Conservation (phyloP, 768 basidiomycete genomes). For the Kwoniella sp. region DNA sequence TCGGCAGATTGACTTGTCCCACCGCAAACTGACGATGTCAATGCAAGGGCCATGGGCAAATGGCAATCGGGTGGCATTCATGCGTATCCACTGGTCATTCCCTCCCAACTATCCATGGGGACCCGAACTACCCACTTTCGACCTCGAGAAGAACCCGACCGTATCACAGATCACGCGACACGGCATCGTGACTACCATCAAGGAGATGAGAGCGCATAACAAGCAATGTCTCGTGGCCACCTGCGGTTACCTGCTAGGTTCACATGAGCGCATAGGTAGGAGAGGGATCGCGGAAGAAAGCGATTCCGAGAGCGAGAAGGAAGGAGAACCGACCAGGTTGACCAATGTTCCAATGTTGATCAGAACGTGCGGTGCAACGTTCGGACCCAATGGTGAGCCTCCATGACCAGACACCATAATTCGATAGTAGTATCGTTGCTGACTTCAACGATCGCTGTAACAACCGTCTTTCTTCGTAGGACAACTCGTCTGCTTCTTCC, state of each 20-base stretch:
- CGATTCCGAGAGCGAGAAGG: conserved; percentile 53
- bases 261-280: conserved; percentile 58
- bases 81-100: conserved; percentile 86
- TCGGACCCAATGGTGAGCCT: conserved; percentile 80
- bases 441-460: neutral
- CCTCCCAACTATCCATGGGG: conserved; percentile 69
- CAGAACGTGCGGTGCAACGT: conserved; percentile 80
- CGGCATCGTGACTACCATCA: conserved; percentile 75
- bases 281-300: conserved; percentile 40
- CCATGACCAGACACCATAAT: too few species aligned
- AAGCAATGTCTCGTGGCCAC: conserved; percentile 84
- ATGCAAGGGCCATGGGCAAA: conserved; percentile 92
- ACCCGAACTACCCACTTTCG: conserved; percentile 67
- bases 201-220: conserved; percentile 69
- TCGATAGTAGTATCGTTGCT: neutral
- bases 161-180: conserved; percentile 77
- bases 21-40: conserved; percentile 78
- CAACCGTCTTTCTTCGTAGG: conserved; percentile 60
- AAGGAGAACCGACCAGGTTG: conserved; percentile 32
- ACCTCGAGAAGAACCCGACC: conserved; percentile 78
- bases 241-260: conserved; percentile 74
- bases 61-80: conserved; percentile 72
- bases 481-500: conserved; percentile 83
- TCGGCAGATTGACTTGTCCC: conserved; percentile 57
- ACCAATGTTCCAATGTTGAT: conserved; percentile 70